Evolutionary conservation across 345 rosid genomes (phyloP), one percentile per base, ranked within the genome.

Genomic region (Citrus mangshanensis): DNA sequence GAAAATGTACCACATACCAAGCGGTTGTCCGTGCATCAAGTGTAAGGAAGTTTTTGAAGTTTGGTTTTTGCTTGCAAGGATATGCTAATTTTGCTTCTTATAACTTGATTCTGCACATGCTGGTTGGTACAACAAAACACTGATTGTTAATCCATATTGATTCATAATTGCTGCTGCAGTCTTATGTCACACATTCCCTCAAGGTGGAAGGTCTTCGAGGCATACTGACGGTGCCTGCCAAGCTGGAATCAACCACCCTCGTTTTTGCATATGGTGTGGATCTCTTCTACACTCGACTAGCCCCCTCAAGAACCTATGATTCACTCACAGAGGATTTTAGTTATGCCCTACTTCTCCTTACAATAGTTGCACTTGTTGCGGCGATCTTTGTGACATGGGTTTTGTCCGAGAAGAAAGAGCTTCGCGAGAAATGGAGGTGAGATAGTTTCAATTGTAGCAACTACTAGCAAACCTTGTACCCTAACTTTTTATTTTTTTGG

Each of bases 251-350:
- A 14, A 93, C 97, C 34, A 89, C 95, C 49, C 98, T 93, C 8
- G 89, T 93, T 28, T 96, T 96, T 76, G 87, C 99, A 6, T 90
- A 93, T 60, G 99, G 99, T 19, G 93, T 94, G 21, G 98, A 94
- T 81, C 93, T 94, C 77, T 94, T 96, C 84, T 94, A 89, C 81
- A 92, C 95, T 64, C 95, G 86, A 54, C 94, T 96, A 27, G 98
- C 99, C 22, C 98, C 98, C 32, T 96, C 99, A 35, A 93, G 91
- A 88, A 96, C 98, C 6, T 96, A 93, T 10, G 99, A 96, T 86
- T 96, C 99, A 0, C 94, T 96, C 78, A 94, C 99, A 0, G 98
- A 96, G 73, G 98, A 96, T 87, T 96, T 96, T 79, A 94, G 90
- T 83, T 96, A 94, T 2, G 99, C 98, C 2, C 87, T 94, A 34